These are phyloP conservation scores for Porcisia hertigi DNA, from an alignment of 208 protist genomes.

Conservation along the genomic window DNA sequence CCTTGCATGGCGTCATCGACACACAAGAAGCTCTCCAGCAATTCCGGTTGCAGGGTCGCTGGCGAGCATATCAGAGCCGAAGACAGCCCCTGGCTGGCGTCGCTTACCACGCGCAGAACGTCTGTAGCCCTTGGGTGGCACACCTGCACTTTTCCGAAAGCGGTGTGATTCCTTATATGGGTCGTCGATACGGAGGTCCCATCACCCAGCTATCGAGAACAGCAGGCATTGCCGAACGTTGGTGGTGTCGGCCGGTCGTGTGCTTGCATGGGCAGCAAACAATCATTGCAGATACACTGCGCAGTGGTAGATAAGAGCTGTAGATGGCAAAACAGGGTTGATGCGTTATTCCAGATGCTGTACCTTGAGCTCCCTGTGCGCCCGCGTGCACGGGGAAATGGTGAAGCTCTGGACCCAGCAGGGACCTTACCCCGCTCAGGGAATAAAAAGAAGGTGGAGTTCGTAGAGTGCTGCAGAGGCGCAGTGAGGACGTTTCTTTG, in stretches of 20 bases:
- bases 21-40: constrained; percentile 8
- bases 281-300: constrained; percentile 53
- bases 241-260: constrained; percentile 26
- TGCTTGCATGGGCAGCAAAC: constrained; percentile 36
- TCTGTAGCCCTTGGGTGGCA: constrained; percentile 41
- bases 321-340: constrained; percentile 39
- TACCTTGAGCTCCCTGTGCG: constrained; percentile 53
- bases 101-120: constrained; percentile 44
- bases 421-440: constrained; percentile 48
- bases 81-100: constrained; percentile 16
- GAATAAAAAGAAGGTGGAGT: constrained; percentile 46
- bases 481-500: constrained; percentile 45
- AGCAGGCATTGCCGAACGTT: constrained; percentile 39
- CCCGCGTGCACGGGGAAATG: constrained; percentile 42
- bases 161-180: constrained; percentile 39
- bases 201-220: constrained; percentile 41
- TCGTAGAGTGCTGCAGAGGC: constrained; percentile 46
- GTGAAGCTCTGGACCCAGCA: constrained; percentile 42
- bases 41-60: constrained; percentile 13
- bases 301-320: constrained; percentile 49
- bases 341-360: constrained; percentile 66
- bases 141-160: constrained; percentile 42
- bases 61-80: constrained; percentile 3
- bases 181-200: constrained; percentile 35
- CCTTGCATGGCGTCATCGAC: constrained; percentile 7